Conservation (phyloP, 495 filamentous ascomycete genomes). For the Lophium mytilinum region DNA sequence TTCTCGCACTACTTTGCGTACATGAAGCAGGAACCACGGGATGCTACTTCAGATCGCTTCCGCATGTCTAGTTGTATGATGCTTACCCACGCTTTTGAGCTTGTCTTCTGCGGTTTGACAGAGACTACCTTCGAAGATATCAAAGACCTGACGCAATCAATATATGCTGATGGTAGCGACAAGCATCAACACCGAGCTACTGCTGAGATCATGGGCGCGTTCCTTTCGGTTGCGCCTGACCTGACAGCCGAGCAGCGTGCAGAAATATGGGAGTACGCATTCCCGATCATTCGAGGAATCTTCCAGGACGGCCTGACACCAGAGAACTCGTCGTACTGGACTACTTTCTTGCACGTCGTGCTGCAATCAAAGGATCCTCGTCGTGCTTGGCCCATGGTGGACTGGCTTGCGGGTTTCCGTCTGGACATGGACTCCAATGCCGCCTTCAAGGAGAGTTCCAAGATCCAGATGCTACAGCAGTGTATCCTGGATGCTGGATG, state of each 20-base stretch:
- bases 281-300: conserved; percentile 78
- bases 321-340: conserved; percentile 92
- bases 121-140: conserved; percentile 79
- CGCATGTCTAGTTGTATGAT: conserved; percentile 77
- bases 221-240: conserved; percentile 69
- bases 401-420: conserved; percentile 75
- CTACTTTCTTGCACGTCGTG: conserved; percentile 81
- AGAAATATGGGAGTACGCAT: conserved; percentile 77
- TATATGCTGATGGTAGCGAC: conserved; percentile 87
- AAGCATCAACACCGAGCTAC: conserved; percentile 98
- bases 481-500: conserved; percentile 82
- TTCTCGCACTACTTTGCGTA: conserved; percentile 81
- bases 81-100: conserved; percentile 78
- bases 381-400: conserved; percentile 75
- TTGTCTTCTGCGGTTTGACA: conserved; percentile 69
- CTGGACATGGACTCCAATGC: conserved; percentile 93
- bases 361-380: conserved; percentile 79
- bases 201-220: conserved; percentile 81
- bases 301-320: conserved; percentile 86
- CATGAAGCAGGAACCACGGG: conserved; percentile 93
- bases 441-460: conserved; percentile 97
- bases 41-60: conserved; percentile 75
- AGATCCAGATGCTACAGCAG: conserved; percentile 85
- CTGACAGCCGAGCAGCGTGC: conserved; percentile 59
- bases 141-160: conserved; percentile 60